Evolutionary conservation across 805 yeast genomes (phyloP), one percentile per base, ranked within the genome.

Genomic region (Metschnikowia santaceciliae): DNA sequence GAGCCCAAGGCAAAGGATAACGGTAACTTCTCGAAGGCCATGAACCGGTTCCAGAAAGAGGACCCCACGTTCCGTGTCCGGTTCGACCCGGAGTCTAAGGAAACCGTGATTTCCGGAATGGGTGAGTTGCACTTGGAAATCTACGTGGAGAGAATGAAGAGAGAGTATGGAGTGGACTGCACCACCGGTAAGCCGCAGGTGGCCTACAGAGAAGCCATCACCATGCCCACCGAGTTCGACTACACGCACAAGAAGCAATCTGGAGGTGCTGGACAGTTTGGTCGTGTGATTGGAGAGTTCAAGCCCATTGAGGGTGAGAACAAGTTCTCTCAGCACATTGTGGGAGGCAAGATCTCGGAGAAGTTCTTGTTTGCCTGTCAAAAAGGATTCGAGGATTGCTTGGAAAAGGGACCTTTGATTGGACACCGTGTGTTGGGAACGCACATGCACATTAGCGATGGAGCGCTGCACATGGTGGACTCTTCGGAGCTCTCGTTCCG

Each of bases 211-310:
- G 99, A 94, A 74, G 86, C 98, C 38, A 83, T 92, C 58, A 75
- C 87, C 35, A 67, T 79, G 2, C 75, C 88, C 39, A 79, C 92
- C 32, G 77, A 82, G 13, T 92, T 94, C 65, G 98, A 94, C 68
- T 90, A 86, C 74, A 86, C 96, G 30, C 98, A 92, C 78, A 94
- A 94, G 81, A 92, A 90, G 68, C 99, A 94, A 77, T 81, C 92
- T 65, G 99, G 99, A 71, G 99, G 99, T 81, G 96, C 98, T 58
- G 99, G 99, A 74, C 99, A 94, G 78, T 94, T 84, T 67, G 99
- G 96, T 71, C 85, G 91, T 75, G 97, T 92, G 64, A 86, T 90
- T 70, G 98, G 99, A 67, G 79, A 76, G 51, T 68, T 91, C 72
- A 71, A 77, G 6, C 83, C 90, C 49, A 66, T 80, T 44, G 87